These are phyloP conservation scores for Paramecium sexaurelia DNA, from an alignment of 73 alveolate genomes.

Conservation along the genomic window DNA sequence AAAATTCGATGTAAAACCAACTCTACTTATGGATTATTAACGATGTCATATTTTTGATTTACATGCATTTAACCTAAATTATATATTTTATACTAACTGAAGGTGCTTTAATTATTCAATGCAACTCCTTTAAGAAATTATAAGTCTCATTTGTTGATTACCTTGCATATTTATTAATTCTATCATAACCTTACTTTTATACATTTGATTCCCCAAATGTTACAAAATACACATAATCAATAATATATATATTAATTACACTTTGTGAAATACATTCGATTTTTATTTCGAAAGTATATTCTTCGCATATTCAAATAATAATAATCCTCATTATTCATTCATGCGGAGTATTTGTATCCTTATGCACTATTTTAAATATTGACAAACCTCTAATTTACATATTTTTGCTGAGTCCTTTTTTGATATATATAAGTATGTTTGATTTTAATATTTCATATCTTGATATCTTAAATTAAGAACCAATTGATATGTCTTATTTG, in stretches of 20 bases:
- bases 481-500: background rate
- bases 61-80: background rate
- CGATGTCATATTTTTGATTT: background rate
- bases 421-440: background rate
- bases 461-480: background rate
- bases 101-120: background rate
- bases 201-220: background rate
- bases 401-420: background rate
- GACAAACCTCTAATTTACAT: background rate
- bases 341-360: background rate
- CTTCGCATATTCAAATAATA: background rate
- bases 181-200: background rate
- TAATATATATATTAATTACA: background rate
- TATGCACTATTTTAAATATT: background rate
- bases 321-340: background rate
- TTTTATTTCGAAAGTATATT: background rate
- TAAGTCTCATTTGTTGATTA: background rate
- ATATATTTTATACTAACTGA: background rate
- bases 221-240: background rate
- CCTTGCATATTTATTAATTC: background rate
- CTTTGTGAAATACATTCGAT: background rate
- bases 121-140: background rate
- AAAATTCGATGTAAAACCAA: background rate
- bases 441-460: background rate
- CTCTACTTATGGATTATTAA: background rate